Conservation (phyloP, 2,329 filamentous ascomycete species). For the Huntiella abstrusa region DNA sequence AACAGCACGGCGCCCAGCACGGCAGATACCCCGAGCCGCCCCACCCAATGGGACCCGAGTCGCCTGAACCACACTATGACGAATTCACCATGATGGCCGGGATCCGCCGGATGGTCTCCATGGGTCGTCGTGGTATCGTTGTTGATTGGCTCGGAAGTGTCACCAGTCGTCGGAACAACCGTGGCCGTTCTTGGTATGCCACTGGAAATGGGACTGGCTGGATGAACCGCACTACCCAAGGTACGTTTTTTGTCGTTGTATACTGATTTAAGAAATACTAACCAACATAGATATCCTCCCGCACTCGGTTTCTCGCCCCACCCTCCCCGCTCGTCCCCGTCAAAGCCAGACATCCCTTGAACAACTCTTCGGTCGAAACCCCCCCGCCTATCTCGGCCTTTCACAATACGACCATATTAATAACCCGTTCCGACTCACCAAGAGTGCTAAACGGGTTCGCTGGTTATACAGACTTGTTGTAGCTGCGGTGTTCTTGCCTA, state of each 20-base stretch:
- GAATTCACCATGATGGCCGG: neutral
- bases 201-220: no score
- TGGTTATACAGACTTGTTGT: constrained; percentile 3
- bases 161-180: neutral
- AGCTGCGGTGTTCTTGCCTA: neutral
- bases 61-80: neutral
- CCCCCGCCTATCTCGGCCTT: constrained; percentile 1
- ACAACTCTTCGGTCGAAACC: constrained; percentile 3
- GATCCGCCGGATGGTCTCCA: neutral
- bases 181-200: no score
- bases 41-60: neutral
- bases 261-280: no score
- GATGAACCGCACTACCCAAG: no score
- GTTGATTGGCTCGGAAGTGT: constrained; percentile 4
- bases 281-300: no score
- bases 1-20: no score
- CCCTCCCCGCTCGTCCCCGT: no score
- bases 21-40: no score
- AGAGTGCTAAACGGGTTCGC: neutral
- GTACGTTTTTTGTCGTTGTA: no score
- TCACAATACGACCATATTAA: neutral
- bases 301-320: no score
- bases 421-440: constrained; percentile 5
- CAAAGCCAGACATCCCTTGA: constrained; percentile 1
- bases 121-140: constrained; percentile 1